phyloP scores from a whole-genome alignment of 352 stramenopile species.

The Phytopythium vexans region DNA sequence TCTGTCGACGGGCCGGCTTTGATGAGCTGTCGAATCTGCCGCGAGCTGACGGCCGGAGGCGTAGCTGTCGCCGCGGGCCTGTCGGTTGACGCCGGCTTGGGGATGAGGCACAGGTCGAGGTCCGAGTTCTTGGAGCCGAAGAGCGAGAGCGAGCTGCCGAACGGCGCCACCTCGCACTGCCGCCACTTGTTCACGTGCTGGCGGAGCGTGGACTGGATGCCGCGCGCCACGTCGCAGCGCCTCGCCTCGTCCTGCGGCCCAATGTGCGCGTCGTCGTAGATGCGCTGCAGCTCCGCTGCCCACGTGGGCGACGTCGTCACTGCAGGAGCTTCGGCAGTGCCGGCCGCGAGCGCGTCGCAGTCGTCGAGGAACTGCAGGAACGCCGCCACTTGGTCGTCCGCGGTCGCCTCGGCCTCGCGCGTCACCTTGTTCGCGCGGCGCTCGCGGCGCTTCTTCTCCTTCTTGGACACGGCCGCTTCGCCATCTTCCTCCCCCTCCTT shows the following conservation, averaged over 20 bases:
- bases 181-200: constrained; percentile 45
- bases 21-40: constrained; percentile 44
- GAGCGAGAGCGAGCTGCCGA: constrained; percentile 75
- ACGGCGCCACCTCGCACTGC: constrained; percentile 49
- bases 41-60: constrained; percentile 21
- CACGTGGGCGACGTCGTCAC: constrained; percentile 10
- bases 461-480: constrained; percentile 11
- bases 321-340: constrained; percentile 4
- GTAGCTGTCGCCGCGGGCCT: neutral
- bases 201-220: constrained; percentile 46
- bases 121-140: constrained; percentile 73
- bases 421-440: constrained; percentile 19
- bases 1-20: constrained; percentile 7
- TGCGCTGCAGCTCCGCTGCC: constrained; percentile 27
- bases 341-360: constrained; percentile 15
- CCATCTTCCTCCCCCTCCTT: constrained; percentile 20
- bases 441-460: constrained; percentile 18
- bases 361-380: constrained; percentile 49
- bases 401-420: constrained; percentile 18
- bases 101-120: constrained; percentile 70
- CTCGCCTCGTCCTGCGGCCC: constrained; percentile 37
- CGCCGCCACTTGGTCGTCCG: constrained; percentile 39
- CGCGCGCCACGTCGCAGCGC: constrained; percentile 29
- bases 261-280: constrained; percentile 46
- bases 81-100: constrained; percentile 9